phyloP scores from a whole-genome alignment of 768 basidiomycete species.

The Phallus indusiatus region DNA sequence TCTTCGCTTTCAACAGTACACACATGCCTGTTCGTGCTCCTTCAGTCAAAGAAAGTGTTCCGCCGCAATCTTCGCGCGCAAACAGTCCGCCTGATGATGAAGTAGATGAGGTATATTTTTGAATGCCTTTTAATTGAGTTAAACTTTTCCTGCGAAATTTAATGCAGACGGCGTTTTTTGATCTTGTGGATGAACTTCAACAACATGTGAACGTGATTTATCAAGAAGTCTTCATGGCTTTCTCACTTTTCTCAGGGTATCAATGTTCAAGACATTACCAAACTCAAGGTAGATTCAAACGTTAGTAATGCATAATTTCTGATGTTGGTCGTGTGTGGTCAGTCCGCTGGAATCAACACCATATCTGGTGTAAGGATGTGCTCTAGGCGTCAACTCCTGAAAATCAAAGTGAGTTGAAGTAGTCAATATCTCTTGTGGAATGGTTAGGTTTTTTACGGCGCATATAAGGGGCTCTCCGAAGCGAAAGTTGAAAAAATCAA shows the following conservation, averaged over 20 bases:
- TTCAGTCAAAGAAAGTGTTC: slow-evolving; percentile 5
- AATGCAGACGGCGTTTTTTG: slow-evolving; percentile 61
- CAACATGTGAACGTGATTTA: slow-evolving; percentile 47
- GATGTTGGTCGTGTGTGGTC: not conserved
- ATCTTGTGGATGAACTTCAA: slow-evolving; percentile 77
- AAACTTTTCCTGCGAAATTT: not conserved
- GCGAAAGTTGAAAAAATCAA: slow-evolving; percentile 98
- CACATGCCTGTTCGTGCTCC: not conserved
- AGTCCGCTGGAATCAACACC: slow-evolving; percentile 78
- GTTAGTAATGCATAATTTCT: slow-evolving; percentile 12
- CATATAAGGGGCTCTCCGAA: slow-evolving; percentile 96
- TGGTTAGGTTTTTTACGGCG: not conserved
- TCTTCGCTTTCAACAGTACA: too few relatives aligned
- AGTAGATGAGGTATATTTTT: slow-evolving; percentile 25
- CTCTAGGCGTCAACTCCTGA: slow-evolving; percentile 78
- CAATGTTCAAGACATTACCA: slow-evolving; percentile 90
- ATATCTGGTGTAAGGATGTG: slow-evolving; percentile 88
- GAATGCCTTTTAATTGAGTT: not conserved
- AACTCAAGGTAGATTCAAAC: slow-evolving; percentile 62
- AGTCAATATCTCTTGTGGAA: not conserved
- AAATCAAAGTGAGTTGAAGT: slow-evolving; percentile 65
- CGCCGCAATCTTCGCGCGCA: slow-evolving; percentile 34
- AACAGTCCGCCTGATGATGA: slow-evolving; percentile 35
- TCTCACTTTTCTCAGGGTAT: slow-evolving; percentile 53
- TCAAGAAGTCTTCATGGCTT: slow-evolving; percentile 14